Evolutionary conservation across 2,329 filamentous ascomycete genomes (phyloP).

Genomic region (Ophiocordyceps camponoti-saundersi): DNA sequence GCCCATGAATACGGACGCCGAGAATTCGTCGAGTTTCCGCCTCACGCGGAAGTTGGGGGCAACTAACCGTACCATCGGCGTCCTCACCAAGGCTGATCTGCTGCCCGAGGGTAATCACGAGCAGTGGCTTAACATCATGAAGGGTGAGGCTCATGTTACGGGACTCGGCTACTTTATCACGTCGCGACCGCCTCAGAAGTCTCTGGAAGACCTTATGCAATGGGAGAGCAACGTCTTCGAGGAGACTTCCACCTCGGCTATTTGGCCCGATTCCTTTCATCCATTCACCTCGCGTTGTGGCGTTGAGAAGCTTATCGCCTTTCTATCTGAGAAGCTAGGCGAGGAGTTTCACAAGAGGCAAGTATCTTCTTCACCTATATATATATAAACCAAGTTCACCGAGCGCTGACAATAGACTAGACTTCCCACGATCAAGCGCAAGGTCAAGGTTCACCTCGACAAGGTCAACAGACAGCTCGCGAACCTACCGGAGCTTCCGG

Average conservation of each 20-base stretch:
- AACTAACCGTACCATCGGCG: constrained; percentile 46
- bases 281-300: constrained; percentile 31
- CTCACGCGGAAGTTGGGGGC: constrained; percentile 43
- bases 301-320: constrained; percentile 32
- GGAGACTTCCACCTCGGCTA: constrained; percentile 12
- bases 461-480: constrained; percentile 37
- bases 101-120: constrained; percentile 30
- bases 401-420: constrained; percentile 11
- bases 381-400: not conserved
- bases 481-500: constrained; percentile 47
- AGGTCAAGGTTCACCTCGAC: constrained; percentile 29
- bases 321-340: constrained; percentile 33
- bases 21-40: constrained; percentile 54
- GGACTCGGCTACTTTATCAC: constrained; percentile 69
- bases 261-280: constrained; percentile 33
- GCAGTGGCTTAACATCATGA: constrained; percentile 49
- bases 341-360: constrained; percentile 35
- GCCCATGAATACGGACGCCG: constrained; percentile 62
- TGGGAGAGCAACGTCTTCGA: constrained; percentile 38
- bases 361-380: constrained; percentile 4
- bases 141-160: constrained; percentile 41
- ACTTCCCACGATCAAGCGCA: constrained; percentile 35
- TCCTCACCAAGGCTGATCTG: constrained; percentile 74
- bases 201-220: constrained; percentile 30
- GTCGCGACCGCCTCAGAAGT: constrained; percentile 42